Percentiles rank a stretch among this genome's conserved stretches.
These are phyloP conservation scores for Lentinula detonsa DNA, from an alignment of 768 basidiomycete genomes.

Conservation along the genomic window DNA sequence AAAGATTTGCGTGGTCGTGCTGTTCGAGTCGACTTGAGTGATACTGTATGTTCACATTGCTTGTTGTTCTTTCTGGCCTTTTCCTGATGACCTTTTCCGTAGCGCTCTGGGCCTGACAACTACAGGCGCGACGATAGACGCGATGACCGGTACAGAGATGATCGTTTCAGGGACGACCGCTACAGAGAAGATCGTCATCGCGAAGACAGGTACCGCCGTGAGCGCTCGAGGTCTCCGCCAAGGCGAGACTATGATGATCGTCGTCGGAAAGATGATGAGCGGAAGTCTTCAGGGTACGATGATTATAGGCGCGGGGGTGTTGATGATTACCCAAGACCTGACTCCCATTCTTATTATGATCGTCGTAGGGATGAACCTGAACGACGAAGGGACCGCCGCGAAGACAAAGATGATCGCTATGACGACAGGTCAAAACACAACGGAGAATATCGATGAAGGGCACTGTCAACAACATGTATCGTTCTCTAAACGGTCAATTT, in stretches of 20 bases:
- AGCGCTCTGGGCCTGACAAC: slow-evolving; percentile 69
- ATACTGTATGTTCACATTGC: slow-evolving; percentile 38
- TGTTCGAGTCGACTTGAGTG: slow-evolving; percentile 66
- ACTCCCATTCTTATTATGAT: slow-evolving; percentile 83
- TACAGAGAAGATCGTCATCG: slow-evolving; percentile 23
- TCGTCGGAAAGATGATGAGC: slow-evolving; percentile 80
- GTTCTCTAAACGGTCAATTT: neutral
- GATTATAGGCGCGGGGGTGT: slow-evolving; percentile 79
- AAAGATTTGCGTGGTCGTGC: slow-evolving; percentile 82
- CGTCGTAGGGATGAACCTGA: slow-evolving; percentile 78
- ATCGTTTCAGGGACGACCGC: slow-evolving; percentile 36
- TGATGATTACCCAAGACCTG: slow-evolving; percentile 80
- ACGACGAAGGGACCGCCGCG: slow-evolving; percentile 71
- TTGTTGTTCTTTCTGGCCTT: slow-evolving; percentile 5
- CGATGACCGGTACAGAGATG: slow-evolving; percentile 41
- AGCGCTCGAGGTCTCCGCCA: slow-evolving; percentile 78
- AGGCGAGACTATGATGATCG: slow-evolving; percentile 73
- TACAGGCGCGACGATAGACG: slow-evolving; percentile 61
- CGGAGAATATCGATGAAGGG: slow-evolving; percentile 74
- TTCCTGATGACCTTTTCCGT: neutral
- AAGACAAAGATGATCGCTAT: slow-evolving; percentile 77
- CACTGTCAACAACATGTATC: slow-evolving; percentile 11
- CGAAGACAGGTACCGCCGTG: slow-evolving; percentile 52
- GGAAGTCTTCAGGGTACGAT: slow-evolving; percentile 90
- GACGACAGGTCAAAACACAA: slow-evolving; percentile 78